These are phyloP conservation scores for Xerophyta viscosa DNA, from an alignment of 106 monocot genomes.

Conservation along the genomic window DNA sequence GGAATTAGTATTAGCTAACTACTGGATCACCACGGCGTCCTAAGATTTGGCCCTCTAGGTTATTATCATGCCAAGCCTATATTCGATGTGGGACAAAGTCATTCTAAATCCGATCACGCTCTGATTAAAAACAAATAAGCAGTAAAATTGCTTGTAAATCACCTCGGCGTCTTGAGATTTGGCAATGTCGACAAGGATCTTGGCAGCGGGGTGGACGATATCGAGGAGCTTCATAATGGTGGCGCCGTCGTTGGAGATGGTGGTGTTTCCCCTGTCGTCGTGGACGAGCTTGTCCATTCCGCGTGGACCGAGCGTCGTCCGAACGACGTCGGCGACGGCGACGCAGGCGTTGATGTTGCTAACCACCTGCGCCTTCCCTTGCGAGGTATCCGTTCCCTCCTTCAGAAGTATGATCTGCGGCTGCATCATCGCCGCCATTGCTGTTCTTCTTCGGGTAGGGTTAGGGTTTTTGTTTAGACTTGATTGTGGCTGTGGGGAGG, in stretches of 20 bases:
- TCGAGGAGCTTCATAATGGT: constrained; percentile 98
- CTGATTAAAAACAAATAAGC: too few species aligned
- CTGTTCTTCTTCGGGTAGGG: background rate
- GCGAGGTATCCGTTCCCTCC: constrained; percentile 95
- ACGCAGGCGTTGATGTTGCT: constrained; percentile 99
- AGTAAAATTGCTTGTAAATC: background rate
- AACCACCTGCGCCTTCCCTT: constrained; percentile 90
- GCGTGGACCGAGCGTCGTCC: constrained; percentile 86
- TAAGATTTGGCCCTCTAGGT: too few species aligned
- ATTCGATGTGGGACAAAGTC: too few species aligned
- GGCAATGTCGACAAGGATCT: constrained; percentile 93
- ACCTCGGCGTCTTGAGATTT: constrained; percentile 99
- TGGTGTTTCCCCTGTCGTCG: constrained; percentile 93
- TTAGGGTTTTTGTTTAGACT: constrained; percentile 14
- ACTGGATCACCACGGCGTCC: too few species aligned
- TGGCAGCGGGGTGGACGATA: constrained; percentile 90
- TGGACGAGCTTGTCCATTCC: constrained; percentile 99
- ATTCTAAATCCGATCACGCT: too few species aligned
- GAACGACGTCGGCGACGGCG: constrained; percentile 71
- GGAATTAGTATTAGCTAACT: too few species aligned
- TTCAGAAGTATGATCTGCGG: constrained; percentile 98
- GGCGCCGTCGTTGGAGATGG: constrained; percentile 98
- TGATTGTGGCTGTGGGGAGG: too few species aligned
- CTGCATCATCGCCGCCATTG: constrained; percentile 36
- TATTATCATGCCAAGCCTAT: too few species aligned